Base-by-base conservation (phyloP, 1,139 yeast genomes). In the Taphrina flavorubra region DNA sequence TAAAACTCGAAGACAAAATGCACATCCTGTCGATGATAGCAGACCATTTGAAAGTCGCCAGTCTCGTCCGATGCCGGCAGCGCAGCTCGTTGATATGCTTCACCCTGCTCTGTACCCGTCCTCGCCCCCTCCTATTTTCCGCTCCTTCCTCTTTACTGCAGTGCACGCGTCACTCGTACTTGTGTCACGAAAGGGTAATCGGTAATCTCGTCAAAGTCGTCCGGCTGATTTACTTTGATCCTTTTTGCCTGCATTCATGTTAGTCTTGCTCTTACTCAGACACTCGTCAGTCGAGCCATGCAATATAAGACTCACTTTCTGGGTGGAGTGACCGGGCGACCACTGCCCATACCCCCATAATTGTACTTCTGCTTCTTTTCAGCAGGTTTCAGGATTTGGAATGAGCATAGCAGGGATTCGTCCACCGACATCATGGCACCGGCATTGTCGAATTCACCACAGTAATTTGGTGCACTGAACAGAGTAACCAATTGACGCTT, bases 401-500 rank as follows among this genome's bases (percentile, higher is more conserved):
- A 94, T 18, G 97, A 92, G 82, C 99, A 94, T 76, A 94, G 84
- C 77, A 94, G 85, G 78, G 94, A 88, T 79, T 92, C 97, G 79
- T 94, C 98, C 69, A 94, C 98, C 76, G 96, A 88, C 99, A 94
- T 94, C 97, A 94, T 92, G 49, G 98, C 98, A 75, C 98, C 99
- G 10, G 97, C 97, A 78, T 94, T 94, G 79, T 94, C 97, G 78
- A 94, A 94, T 80, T 94, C 98, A 74, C 98, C 98, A 85, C 98
- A 94, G 79, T 94, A 94, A 80, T 94, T 94, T 74, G 98, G 99
- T 65, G 98, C 98, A 64, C 95, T 87, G 78, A 94, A 94, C 73
- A 94, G 83, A 25, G 99, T 94, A 68, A 94, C 98, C 77, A 94
- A 85, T 80, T 92, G 97, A 76, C 98, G 88, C 80, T 92, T 92